Conservation (phyloP, 2,329 filamentous ascomycete genomes). For the Alternaria arborescens region DNA sequence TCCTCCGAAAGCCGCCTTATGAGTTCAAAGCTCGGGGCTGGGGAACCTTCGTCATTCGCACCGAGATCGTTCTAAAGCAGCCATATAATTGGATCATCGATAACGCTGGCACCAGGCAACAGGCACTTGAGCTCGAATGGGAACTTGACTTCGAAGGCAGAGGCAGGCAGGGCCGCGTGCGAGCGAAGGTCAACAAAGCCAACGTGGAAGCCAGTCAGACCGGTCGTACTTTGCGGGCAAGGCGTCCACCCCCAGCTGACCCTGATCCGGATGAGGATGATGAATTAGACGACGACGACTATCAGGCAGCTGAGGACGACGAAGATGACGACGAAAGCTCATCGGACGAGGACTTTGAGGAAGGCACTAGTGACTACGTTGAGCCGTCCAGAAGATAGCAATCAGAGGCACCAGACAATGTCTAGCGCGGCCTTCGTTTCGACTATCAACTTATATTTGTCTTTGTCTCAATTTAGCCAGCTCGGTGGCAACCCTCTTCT, state of each 20-base stretch:
- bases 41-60: slow-evolving; percentile 54
- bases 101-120: slow-evolving; percentile 47
- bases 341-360: background rate
- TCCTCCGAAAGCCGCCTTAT: slow-evolving; percentile 51
- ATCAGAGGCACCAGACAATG: background rate
- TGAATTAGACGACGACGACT: slow-evolving; percentile 26
- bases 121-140: slow-evolving; percentile 53
- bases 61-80: slow-evolving; percentile 53
- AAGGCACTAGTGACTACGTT: slow-evolving; percentile 25
- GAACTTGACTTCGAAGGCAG: slow-evolving; percentile 53
- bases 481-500: background rate
- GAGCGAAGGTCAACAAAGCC: slow-evolving; percentile 51
- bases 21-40: slow-evolving; percentile 54
- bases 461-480: background rate
- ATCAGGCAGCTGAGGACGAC: slow-evolving; percentile 22
- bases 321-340: slow-evolving; percentile 18
- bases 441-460: background rate
- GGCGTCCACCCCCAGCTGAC: background rate
- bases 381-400: slow-evolving; percentile 20
- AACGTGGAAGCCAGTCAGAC: slow-evolving; percentile 28
- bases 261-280: slow-evolving; percentile 14
- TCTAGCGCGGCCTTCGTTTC: background rate
- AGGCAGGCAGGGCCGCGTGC: slow-evolving; percentile 53
- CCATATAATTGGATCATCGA: slow-evolving; percentile 56
- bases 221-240: slow-evolving; percentile 23